A percentile compares a stretch with the other conserved stretches of the same genome.
Conservation (phyloP, 441 rosid species). For the Jatropha podagrica region DNA sequence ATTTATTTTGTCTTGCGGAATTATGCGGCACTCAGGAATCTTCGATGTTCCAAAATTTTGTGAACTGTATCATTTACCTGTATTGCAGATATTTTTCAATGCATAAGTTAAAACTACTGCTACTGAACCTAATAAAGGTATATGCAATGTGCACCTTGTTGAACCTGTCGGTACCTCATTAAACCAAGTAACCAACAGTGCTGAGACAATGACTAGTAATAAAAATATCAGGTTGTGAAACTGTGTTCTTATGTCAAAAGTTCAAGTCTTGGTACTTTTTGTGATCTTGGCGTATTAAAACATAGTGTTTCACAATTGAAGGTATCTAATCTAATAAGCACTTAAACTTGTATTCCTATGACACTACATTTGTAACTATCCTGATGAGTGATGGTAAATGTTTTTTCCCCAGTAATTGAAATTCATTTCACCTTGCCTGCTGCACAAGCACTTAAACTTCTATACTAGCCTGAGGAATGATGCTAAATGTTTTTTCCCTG, state of each 20-base stretch:
- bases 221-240: background rate
- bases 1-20: background rate
- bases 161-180: background rate
- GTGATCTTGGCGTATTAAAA: background rate
- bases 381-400: background rate
- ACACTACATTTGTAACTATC: background rate
- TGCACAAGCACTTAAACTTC: too few relatives aligned
- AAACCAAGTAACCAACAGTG: background rate
- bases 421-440: too few relatives aligned
- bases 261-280: background rate
- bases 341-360: background rate
- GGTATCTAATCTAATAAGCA: background rate
- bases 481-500: constrained; percentile 15
- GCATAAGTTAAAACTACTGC: background rate
- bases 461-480: background rate
- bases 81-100: background rate
- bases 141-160: background rate
- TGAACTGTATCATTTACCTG: background rate
- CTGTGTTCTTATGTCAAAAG: background rate
- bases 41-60: background rate
- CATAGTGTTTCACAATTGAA: background rate
- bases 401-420: constrained; percentile 8
- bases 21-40: background rate
- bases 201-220: background rate
- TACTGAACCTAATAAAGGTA: background rate